A percentile compares a stretch with the other conserved stretches of the same genome.
Conservation (phyloP, 768 basidiomycete species). For the Glaciozyma antarctica region DNA sequence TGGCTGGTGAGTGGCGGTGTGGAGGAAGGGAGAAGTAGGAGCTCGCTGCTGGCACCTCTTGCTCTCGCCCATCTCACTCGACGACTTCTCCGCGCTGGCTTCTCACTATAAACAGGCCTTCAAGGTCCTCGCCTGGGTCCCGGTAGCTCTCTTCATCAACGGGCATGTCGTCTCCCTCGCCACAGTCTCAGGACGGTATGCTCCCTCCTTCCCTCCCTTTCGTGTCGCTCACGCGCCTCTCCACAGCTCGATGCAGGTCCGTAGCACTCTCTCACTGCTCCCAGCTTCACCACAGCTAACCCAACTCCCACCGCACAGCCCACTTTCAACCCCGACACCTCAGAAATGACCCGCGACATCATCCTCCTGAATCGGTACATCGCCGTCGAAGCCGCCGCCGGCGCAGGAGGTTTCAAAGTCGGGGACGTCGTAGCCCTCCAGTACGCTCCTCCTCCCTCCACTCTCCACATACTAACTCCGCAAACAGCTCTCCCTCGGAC, state of each 20-base stretch:
- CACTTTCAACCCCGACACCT: constrained; percentile 35
- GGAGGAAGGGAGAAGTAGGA: too few relatives aligned
- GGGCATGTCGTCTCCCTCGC: constrained; percentile 29
- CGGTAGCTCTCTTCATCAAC: constrained; percentile 28
- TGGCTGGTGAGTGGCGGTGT: too few relatives aligned
- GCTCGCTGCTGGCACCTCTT: too few relatives aligned
- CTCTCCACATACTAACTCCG: background rate
- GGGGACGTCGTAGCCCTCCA: constrained; percentile 34
- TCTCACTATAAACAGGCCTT: background rate
- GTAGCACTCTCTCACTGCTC: background rate
- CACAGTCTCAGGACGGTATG: constrained; percentile 32
- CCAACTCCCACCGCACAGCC: constrained; percentile 19
- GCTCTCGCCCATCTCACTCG: too few relatives aligned
- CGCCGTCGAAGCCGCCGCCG: background rate
- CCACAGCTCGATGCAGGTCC: constrained; percentile 35
- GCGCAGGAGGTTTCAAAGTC: constrained; percentile 12
- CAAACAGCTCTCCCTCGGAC: constrained; percentile 27
- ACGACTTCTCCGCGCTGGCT: too few relatives aligned
- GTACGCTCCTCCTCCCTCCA: background rate
- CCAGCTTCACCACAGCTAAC: background rate
- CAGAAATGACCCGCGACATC: constrained; percentile 29
- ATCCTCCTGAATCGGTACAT: constrained; percentile 33
- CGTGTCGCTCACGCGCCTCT: background rate
- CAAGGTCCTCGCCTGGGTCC: constrained; percentile 31
- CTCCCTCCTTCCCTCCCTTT: background rate